Evolutionary conservation across 345 rosid species (phyloP).

Genomic region (Syzygium aqueum): DNA sequence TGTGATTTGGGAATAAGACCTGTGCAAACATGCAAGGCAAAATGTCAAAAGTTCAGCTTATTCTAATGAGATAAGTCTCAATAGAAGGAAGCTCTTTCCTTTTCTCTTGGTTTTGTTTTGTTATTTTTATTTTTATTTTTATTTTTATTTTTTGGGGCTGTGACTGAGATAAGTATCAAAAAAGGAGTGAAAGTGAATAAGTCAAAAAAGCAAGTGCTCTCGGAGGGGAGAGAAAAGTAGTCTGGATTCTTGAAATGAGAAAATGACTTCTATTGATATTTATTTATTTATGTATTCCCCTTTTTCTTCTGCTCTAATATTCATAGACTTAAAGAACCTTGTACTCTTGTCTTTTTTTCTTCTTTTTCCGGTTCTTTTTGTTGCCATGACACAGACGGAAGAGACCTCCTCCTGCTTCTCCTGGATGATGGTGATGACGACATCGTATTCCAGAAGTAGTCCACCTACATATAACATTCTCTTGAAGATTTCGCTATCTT

Average conservation of each 20-base stretch:
- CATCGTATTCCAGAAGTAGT: background rate
- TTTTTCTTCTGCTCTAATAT: background rate
- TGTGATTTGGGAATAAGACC: background rate
- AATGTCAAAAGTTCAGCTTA: background rate
- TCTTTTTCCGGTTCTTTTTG: background rate
- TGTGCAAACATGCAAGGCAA: background rate
- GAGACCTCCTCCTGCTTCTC: background rate
- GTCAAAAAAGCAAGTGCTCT: background rate
- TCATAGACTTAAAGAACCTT: background rate
- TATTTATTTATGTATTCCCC: background rate
- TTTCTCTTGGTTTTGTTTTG: background rate
- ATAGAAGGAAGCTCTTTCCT: background rate
- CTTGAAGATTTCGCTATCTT: background rate
- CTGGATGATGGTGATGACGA: background rate
- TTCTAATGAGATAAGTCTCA: background rate
- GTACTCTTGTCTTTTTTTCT: background rate
- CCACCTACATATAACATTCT: background rate
- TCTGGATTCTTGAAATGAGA: background rate
- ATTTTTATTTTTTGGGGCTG: background rate
- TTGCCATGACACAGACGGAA: background rate
- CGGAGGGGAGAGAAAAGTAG: background rate
- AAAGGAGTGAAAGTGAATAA: background rate
- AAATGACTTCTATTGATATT: background rate
- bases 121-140: background rate
- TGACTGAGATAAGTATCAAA: background rate